A percentile compares a stretch with the other conserved stretches of the same genome.
These are phyloP conservation scores for Wallacemonas sp. DNA, from an alignment of 208 protist genomes.

Conservation along the genomic window DNA sequence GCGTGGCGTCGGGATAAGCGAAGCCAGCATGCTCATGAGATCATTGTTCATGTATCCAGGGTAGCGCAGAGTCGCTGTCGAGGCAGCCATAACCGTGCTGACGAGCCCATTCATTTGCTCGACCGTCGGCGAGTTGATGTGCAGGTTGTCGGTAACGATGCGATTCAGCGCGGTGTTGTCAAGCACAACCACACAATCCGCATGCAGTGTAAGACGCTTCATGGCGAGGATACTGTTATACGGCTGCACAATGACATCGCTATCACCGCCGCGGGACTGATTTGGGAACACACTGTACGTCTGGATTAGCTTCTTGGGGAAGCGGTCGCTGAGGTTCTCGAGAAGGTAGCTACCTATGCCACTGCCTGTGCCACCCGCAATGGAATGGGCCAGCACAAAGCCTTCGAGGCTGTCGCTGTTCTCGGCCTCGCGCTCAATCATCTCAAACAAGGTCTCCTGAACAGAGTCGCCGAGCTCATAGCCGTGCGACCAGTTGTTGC, in stretches of 20 bases:
- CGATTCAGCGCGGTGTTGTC: constrained; percentile 99
- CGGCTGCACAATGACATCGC: constrained; percentile 99
- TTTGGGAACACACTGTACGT: constrained; percentile 99
- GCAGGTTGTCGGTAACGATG: constrained; percentile 96
- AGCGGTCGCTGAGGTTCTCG: constrained; percentile 97
- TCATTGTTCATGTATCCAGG: constrained; percentile 99
- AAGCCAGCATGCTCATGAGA: constrained; percentile 96
- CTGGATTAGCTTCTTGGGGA: constrained; percentile 98
- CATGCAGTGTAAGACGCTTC: constrained; percentile 97
- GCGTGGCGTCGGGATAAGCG: constrained; percentile 99
- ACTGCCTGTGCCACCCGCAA: constrained; percentile 99
- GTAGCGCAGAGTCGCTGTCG: constrained; percentile 98
- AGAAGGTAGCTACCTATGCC: constrained; percentile 99
- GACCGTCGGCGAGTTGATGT: constrained; percentile 95
- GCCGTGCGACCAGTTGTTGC: constrained; percentile 99
- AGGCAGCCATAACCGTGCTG: constrained; percentile 99
- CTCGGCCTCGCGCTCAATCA: constrained; percentile 99
- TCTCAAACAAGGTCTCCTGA: constrained; percentile 97
- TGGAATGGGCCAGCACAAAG: constrained; percentile 99
- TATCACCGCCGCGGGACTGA: constrained; percentile 64
- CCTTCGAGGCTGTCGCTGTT: constrained; percentile 98
- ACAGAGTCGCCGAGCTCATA: constrained; percentile 91
- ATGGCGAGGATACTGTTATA: constrained; percentile 99
- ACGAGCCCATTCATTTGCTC: constrained; percentile 98
- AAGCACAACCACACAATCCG: constrained; percentile 98